phyloP scores from a whole-genome alignment of 768 basidiomycete genomes.

The Rhizopogon vinicolor region DNA sequence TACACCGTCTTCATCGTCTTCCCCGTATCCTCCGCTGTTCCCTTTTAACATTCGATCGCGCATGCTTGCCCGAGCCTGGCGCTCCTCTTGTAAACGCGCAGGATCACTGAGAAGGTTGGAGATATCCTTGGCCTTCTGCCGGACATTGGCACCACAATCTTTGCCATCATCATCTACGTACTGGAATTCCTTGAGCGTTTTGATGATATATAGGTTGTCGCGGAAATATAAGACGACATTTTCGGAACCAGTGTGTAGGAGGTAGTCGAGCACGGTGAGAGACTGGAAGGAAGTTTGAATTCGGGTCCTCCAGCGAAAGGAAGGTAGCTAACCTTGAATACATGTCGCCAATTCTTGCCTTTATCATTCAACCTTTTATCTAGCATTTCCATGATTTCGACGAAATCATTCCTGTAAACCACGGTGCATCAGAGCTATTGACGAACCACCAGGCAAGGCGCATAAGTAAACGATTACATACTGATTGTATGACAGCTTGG shows the following conservation, averaged over 20 bases:
- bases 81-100: constrained; percentile 76
- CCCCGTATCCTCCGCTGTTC: constrained; percentile 35
- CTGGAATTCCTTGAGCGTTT: constrained; percentile 98
- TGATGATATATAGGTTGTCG: constrained; percentile 96
- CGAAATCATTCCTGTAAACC: constrained; percentile 75
- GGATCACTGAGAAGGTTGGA: constrained; percentile 90
- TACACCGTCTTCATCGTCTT: constrained; percentile 25
- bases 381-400: constrained; percentile 99
- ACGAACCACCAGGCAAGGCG: not conserved
- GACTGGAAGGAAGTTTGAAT: constrained; percentile 40
- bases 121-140: constrained; percentile 97
- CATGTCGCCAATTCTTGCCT: constrained; percentile 99
- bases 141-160: constrained; percentile 97
- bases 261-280: constrained; percentile 92
- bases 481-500: constrained; percentile 97
- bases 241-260: constrained; percentile 93
- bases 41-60: constrained; percentile 89
- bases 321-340: constrained; percentile 77
- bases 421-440: not conserved
- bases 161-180: constrained; percentile 93
- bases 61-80: constrained; percentile 83
- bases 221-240: constrained; percentile 98
- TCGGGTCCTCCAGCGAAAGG: not conserved
- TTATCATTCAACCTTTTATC: constrained; percentile 98
- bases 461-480: constrained; percentile 31